Percentiles rank a stretch among this genome's conserved stretches.
Evolutionary conservation across 2,329 filamentous ascomycete species (phyloP).

Genomic region (Chalaropsis thielavioides): DNA sequence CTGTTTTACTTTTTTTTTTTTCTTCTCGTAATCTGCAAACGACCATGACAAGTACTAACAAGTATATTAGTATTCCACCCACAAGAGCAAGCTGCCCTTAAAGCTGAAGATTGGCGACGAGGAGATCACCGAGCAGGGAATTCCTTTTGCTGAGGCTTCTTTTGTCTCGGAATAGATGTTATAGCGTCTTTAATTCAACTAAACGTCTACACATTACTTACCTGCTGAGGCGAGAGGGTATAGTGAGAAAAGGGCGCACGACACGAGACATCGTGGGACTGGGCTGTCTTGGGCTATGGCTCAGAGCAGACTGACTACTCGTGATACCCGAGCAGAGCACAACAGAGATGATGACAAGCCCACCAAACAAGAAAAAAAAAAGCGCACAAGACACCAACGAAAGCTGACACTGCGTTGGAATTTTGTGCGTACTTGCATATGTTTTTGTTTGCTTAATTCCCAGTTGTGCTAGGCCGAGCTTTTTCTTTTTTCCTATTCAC

Average conservation of each 20-base stretch:
- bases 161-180: conserved; percentile 57
- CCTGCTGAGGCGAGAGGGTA: conserved; percentile 5
- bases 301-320: neutral
- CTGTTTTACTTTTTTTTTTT: neutral
- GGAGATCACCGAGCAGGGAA: conserved; percentile 63
- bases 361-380: neutral
- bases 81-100: conserved; percentile 48
- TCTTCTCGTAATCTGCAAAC: neutral
- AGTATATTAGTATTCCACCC: conserved; percentile 49
- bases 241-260: neutral
- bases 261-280: neutral
- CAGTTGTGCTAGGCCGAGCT: neutral
- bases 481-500: neutral
- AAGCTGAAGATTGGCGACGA: conserved; percentile 77
- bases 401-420: neutral
- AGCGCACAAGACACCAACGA: neutral
- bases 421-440: neutral
- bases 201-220: conserved; percentile 19
- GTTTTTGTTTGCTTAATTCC: neutral
- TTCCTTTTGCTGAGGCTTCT: conserved; percentile 78
- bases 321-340: neutral
- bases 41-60: conserved; percentile 20
- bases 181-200: conserved; percentile 19
- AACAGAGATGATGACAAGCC: neutral
- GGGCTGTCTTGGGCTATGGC: neutral